Evolutionary conservation across 139 green algal species (phyloP).

Genomic region (Zygnema cylindricum): DNA sequence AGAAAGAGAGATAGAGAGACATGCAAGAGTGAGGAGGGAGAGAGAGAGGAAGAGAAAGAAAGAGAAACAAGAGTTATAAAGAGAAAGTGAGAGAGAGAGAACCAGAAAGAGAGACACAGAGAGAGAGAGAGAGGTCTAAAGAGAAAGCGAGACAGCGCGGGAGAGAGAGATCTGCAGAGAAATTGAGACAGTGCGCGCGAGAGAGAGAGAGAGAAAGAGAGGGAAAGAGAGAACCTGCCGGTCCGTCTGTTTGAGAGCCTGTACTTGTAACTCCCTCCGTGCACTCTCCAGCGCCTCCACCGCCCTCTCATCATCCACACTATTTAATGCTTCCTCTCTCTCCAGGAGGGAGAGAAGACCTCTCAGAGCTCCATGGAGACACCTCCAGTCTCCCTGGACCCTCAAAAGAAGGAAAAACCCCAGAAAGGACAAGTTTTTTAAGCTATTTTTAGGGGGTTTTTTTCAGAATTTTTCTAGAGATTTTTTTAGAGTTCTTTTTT

Average conservation of each 20-base stretch:
- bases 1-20: not conserved
- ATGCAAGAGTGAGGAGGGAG: not conserved
- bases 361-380: slow-evolving; percentile 1
- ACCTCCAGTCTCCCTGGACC: slow-evolving; percentile 25
- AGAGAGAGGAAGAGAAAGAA: not conserved
- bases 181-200: not conserved
- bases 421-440: not conserved
- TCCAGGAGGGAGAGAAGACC: slow-evolving; percentile 29
- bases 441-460: not conserved
- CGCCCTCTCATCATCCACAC: not conserved
- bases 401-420: not conserved
- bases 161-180: not conserved
- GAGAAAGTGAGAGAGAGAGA: not conserved
- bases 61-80: not conserved
- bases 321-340: not conserved
- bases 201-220: not conserved
- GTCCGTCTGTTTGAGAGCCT: slow-evolving; percentile 33
- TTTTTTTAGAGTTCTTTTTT: not conserved
- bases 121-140: not conserved
- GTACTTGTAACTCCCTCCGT: slow-evolving; percentile 34
- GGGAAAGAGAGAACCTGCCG: not conserved
- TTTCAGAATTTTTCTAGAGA: not conserved
- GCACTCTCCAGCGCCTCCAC: not conserved
- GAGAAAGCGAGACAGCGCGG: not conserved
- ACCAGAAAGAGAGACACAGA: not conserved